Percentiles rank a stretch among this genome's conserved stretches.
These are phyloP conservation scores for Byssoonygena ceratinophila DNA, from an alignment of 2,329 filamentous ascomycete genomes.

Conservation along the genomic window DNA sequence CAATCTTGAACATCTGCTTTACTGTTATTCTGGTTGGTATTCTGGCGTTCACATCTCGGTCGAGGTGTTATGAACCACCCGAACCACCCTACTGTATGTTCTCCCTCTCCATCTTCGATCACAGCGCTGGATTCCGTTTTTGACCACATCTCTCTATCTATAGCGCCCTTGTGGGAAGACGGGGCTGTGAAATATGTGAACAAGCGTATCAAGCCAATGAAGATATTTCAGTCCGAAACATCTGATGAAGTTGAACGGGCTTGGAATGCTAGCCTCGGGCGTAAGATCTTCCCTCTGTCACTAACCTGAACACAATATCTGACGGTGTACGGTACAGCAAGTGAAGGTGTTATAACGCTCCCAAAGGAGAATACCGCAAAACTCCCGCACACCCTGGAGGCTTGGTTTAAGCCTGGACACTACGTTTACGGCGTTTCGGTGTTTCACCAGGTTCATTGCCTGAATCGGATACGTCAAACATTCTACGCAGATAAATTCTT, in stretches of 20 bases:
- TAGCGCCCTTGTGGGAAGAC: slow-evolving; percentile 14
- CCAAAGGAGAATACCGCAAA: slow-evolving; percentile 4
- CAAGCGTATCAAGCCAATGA: slow-evolving; percentile 10
- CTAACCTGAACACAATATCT: background rate
- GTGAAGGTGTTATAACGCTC: slow-evolving; percentile 11
- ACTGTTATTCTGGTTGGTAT: background rate
- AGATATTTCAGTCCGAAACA: slow-evolving; percentile 14
- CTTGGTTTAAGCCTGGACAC: slow-evolving; percentile 8
- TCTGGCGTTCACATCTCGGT: background rate
- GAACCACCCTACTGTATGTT: slow-evolving; percentile 9
- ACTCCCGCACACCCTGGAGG: slow-evolving; percentile 10
- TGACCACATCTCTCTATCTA: background rate
- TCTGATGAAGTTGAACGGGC: slow-evolving; percentile 14
- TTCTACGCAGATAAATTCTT: slow-evolving; percentile 16
- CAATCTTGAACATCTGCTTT: slow-evolving; percentile 9
- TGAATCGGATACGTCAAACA: slow-evolving; percentile 15
- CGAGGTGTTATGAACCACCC: slow-evolving; percentile 1
- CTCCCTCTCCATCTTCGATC: background rate
- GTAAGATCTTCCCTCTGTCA: slow-evolving; percentile 7
- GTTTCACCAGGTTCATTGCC: slow-evolving; percentile 16
- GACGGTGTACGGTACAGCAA: slow-evolving; percentile 1
- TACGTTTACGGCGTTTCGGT: slow-evolving; percentile 15
- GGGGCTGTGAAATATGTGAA: slow-evolving; percentile 14
- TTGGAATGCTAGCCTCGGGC: slow-evolving; percentile 11
- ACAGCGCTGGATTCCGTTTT: background rate